Evolutionary conservation across 495 filamentous ascomycete species (phyloP), one percentile per base, ranked within the genome.

Genomic region (Penicillium bialowiezense): DNA sequence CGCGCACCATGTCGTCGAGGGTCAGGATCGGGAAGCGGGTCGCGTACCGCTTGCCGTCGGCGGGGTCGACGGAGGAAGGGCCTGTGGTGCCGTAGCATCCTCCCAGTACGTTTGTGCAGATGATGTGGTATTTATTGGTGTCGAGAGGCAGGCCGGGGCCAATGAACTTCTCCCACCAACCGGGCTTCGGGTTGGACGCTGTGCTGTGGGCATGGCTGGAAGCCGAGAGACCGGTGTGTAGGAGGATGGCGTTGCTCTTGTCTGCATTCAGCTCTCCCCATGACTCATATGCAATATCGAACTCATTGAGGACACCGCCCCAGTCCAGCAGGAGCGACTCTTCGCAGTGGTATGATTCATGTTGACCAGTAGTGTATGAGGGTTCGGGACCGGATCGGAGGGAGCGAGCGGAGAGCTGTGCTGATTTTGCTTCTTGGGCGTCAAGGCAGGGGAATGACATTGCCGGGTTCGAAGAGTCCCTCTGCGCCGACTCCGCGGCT

Each of bases 141-240:
- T 99, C 89, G 6, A 99, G 67, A 17, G 90, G 84, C 24, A 78
- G 76, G 0, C 89, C 91, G 0, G 95, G 88, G 0, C 93, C 93
- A 55, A 99, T 97, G 67, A 99, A 99, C 65, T 88, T 95, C 73
- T 99, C 95, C 93, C 93, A 99, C 93, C 93, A 99, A 1, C 93
- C 93, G 0, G 88, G 84, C 65, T 95, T 88, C 0, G 88, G 81
- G 64, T 97, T 99, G 12, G 70, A 75, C 29, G 76, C 73, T 18
- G 92, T 97, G 35, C 90, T 96, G 54, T 92, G 90, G 2, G 93
- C 93, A 69, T 99, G 93, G 44, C 91, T 96, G 8, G 91, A 96
- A 12, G 93, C 93, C 3, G 91, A 96, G 3, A 99, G 80, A 12
- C 93, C 93, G 0, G 93, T 99, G 63, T 97, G 90, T 0, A 99